Conservation (phyloP, 148 eudicot species). For the Beta vulgaris region DNA sequence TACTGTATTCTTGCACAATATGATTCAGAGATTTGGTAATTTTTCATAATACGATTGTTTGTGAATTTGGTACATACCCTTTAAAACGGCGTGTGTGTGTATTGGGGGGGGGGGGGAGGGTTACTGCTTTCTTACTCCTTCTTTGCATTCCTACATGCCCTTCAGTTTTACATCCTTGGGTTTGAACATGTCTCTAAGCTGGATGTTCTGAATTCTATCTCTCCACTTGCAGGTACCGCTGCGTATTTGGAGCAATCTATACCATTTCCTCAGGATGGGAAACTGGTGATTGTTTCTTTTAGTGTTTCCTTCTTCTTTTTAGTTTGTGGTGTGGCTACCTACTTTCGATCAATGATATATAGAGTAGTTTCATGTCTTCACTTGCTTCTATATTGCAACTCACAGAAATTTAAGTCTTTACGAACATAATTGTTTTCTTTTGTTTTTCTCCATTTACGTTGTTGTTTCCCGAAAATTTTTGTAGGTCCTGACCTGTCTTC, state of each 20-base stretch:
- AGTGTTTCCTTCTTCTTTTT: background rate
- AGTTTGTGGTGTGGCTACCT: background rate
- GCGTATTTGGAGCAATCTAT: conserved; percentile 87
- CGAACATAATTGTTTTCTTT: background rate
- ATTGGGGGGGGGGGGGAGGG: no score
- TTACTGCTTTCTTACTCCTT: background rate
- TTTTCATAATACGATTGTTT: no score
- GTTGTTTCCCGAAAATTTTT: background rate
- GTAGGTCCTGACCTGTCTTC: background rate
- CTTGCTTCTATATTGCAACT: background rate
- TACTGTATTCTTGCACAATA: background rate
- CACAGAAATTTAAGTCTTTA: background rate
- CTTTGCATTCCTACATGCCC: background rate
- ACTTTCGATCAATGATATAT: background rate
- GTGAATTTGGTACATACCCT: background rate
- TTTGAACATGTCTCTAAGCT: background rate
- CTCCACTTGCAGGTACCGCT: conserved; percentile 59
- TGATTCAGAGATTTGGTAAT: background rate
- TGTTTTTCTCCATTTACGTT: background rate
- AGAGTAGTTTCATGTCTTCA: background rate
- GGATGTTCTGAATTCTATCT: conserved; percentile 16
- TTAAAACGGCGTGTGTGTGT: background rate
- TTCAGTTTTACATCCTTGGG: background rate
- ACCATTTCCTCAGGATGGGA: conserved; percentile 89
- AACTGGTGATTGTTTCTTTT: conserved; percentile 53